Evolutionary conservation across 2,329 filamentous ascomycete species (phyloP), one percentile per base, ranked within the genome.

Genomic region (Epichloe scottii): DNA sequence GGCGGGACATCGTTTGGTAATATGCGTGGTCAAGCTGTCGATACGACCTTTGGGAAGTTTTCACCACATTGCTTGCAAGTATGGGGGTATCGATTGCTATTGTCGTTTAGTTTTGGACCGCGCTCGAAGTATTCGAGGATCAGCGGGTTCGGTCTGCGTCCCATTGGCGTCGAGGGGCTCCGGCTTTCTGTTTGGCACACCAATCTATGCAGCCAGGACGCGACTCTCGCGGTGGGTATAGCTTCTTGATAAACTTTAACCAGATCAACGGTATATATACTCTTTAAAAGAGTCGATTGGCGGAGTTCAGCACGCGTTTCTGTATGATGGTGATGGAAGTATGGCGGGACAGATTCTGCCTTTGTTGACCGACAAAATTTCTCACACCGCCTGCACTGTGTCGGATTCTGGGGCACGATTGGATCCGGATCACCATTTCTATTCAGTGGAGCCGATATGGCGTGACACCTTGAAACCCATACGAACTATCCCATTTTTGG

Each of bases 21-120:
- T 76, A 63, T 96, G 90, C 55, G 77, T 83, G 42, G 82, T 85
- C 54, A 96, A 70, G 60, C 81, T 87, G 62, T 96, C 90, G 61
- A 88, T 85, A 55, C 90, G 82, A 54, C 90, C 90, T 65, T 95
- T 95, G 56, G 88, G 56, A 95, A 95, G 66, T 86, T 85, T 68
- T 93, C 86, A 58, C 88, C 88, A 66, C 89, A 95, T 57, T 82
- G 77, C 67, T 87, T 91, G 78, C 89, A 95, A 12, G 87, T 93
- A 64, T 95, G 88, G 60, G 88, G 84, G 64, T 96, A 96, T 53
- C 90, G 82, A 67, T 95, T 95, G 72, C 87, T 93, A 57, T 87
- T 85, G 70, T 95, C 89, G 63, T 85, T 82, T 60, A 95, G 78
- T 70, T 95, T 95, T 39, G 81, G 79, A 10, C 90, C 90, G 59